Percentiles rank a stretch among this genome's conserved stretches.
These are phyloP conservation scores for Fusarium agapanthi DNA, from an alignment of 2,329 filamentous ascomycete species.

Conservation along the genomic window DNA sequence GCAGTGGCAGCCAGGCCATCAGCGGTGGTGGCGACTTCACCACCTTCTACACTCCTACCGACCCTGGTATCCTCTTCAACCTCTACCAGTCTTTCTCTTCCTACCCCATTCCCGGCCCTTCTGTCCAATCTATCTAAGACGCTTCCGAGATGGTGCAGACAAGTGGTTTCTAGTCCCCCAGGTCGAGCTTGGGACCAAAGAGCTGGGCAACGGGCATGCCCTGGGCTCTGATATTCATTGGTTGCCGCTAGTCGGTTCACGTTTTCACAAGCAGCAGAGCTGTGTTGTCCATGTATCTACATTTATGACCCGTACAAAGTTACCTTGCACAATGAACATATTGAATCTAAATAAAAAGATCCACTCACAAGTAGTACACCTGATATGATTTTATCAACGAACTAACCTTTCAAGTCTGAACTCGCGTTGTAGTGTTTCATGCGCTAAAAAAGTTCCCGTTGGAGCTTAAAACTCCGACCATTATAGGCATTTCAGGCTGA, in stretches of 20 bases:
- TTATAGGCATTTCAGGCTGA: not conserved
- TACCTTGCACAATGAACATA: not conserved
- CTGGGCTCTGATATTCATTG: constrained; percentile 5
- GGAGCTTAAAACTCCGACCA: not conserved
- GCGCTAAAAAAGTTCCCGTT: not conserved
- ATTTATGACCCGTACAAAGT: constrained; percentile 19
- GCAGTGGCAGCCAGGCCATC: constrained; percentile 45
- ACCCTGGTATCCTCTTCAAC: constrained; percentile 49
- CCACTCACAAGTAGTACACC: not conserved
- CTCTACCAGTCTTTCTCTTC: constrained; percentile 43
- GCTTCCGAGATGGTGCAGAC: not conserved
- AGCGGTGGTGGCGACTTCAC: constrained; percentile 46
- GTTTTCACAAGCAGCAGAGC: constrained; percentile 19
- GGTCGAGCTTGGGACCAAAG: not conserved
- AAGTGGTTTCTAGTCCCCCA: constrained; percentile 1
- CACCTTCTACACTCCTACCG: constrained; percentile 47
- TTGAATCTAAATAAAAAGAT: not conserved
- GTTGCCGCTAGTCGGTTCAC: constrained; percentile 22
- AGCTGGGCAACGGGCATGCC: constrained; percentile 1
- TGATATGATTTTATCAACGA: not conserved
- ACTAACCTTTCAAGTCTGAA: not conserved
- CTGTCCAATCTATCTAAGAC: constrained; percentile 19
- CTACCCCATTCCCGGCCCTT: constrained; percentile 48
- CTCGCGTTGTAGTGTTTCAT: not conserved
- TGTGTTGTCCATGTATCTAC: constrained; percentile 25